phyloP scores from a whole-genome alignment of 495 filamentous ascomycete genomes.

The Talaromyces nanjingensis region DNA sequence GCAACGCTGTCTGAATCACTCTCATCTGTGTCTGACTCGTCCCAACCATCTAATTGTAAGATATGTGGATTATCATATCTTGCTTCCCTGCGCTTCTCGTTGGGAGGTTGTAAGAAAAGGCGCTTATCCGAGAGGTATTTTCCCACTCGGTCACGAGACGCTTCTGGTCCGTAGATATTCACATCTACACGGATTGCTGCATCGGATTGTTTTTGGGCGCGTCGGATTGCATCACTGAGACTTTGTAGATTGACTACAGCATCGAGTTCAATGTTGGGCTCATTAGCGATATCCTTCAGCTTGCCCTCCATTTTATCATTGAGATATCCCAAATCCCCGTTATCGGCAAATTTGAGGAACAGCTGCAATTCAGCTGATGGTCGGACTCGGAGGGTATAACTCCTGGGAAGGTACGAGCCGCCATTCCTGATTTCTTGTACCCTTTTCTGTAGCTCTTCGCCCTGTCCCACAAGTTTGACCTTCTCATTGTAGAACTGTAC shows the following conservation, averaged over 20 bases:
- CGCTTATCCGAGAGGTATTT: background rate
- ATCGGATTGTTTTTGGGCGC: background rate
- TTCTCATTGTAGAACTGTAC: background rate
- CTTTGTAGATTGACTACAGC: constrained; percentile 43
- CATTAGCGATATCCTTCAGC: background rate
- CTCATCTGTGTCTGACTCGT: background rate
- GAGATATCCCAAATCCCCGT: background rate
- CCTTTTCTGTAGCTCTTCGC: background rate
- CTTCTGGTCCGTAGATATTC: background rate
- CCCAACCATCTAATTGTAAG: background rate
- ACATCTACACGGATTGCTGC: background rate
- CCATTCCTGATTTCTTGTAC: background rate
- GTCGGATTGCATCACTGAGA: background rate
- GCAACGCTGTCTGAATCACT: background rate
- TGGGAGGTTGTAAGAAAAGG: constrained; percentile 6
- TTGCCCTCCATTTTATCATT: background rate
- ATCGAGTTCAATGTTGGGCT: constrained; percentile 30
- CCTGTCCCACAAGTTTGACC: constrained; percentile 1
- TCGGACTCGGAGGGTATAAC: background rate
- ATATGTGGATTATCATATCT: constrained; percentile 11
- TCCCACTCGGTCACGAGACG: background rate
- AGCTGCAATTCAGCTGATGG: background rate
- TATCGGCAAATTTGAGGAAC: background rate
- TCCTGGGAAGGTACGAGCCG: background rate
- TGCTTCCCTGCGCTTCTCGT: background rate